Evolutionary conservation across 1,284 basidiomycete species (phyloP).

Genomic region (Ganoderma leucocontextum): DNA sequence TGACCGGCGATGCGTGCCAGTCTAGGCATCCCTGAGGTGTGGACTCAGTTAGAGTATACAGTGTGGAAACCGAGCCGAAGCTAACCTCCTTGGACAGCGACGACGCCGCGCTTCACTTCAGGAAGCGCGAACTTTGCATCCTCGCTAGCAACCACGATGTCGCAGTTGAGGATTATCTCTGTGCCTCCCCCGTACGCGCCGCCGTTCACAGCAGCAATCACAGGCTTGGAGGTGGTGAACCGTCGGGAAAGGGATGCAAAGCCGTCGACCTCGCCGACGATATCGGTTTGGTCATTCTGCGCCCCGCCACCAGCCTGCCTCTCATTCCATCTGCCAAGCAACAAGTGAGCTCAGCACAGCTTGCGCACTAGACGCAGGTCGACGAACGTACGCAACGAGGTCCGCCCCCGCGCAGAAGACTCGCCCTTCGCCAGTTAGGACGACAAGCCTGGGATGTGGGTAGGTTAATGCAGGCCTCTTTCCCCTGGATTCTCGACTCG

Average conservation of each 20-base stretch:
- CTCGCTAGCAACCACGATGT: slow-evolving; percentile 80
- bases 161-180: slow-evolving; percentile 85
- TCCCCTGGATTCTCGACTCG: background rate
- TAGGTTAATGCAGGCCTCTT: background rate
- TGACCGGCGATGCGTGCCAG: slow-evolving; percentile 69
- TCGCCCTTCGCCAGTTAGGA: slow-evolving; percentile 81
- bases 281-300: slow-evolving; percentile 54
- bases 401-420: slow-evolving; percentile 87
- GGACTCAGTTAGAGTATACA: background rate
- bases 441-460: slow-evolving; percentile 62
- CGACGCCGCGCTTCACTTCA: slow-evolving; percentile 84
- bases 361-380: background rate
- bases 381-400: slow-evolving; percentile 67
- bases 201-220: slow-evolving; percentile 87
- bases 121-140: slow-evolving; percentile 81
- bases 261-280: slow-evolving; percentile 60
- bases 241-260: slow-evolving; percentile 83
- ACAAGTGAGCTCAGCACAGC: slow-evolving; percentile 7
- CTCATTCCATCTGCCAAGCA: slow-evolving; percentile 57
- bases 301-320: slow-evolving; percentile 50
- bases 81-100: slow-evolving; percentile 78
- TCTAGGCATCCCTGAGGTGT: slow-evolving; percentile 64
- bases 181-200: slow-evolving; percentile 83
- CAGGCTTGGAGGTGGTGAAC: slow-evolving; percentile 71
- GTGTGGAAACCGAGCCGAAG: slow-evolving; percentile 21